These are phyloP conservation scores for Strigomonas culicis DNA, from an alignment of 208 protist species.

Conservation along the genomic window DNA sequence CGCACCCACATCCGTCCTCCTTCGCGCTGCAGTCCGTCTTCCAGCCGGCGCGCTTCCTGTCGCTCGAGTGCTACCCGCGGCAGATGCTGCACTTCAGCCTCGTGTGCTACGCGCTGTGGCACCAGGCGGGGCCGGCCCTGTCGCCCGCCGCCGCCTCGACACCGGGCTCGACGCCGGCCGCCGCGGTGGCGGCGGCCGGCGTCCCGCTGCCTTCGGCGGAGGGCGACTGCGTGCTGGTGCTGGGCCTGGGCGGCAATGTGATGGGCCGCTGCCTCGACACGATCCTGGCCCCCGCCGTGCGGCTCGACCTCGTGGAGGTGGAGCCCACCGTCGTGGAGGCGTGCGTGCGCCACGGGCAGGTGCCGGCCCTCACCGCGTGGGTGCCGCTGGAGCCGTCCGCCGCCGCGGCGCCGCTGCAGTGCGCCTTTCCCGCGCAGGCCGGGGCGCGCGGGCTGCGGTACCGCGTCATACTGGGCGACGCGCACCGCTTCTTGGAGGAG, in stretches of 20 bases:
- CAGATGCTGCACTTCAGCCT: constrained; percentile 79
- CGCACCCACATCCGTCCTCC: constrained; percentile 16
- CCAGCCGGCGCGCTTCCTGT: constrained; percentile 25
- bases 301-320: constrained; percentile 75
- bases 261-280: constrained; percentile 68
- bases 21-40: constrained; percentile 71
- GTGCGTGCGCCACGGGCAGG: constrained; percentile 37
- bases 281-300: constrained; percentile 31
- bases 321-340: constrained; percentile 63
- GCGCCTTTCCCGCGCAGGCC: background rate
- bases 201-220: constrained; percentile 19
- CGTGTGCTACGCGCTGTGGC: constrained; percentile 48
- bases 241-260: constrained; percentile 79
- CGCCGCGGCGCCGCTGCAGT: background rate
- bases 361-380: constrained; percentile 21
- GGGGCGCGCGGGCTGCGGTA: constrained; percentile 21
- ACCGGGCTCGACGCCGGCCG: background rate
- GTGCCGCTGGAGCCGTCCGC: background rate
- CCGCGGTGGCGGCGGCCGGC: background rate
- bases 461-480: constrained; percentile 48
- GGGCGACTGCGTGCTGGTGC: constrained; percentile 47
- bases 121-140: constrained; percentile 4
- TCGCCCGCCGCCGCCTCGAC: no score
- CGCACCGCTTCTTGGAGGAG: constrained; percentile 31
- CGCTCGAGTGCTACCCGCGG: constrained; percentile 68